Evolutionary conservation across 2,329 filamentous ascomycete species (phyloP).

Genomic region (Verticillium nubilum): DNA sequence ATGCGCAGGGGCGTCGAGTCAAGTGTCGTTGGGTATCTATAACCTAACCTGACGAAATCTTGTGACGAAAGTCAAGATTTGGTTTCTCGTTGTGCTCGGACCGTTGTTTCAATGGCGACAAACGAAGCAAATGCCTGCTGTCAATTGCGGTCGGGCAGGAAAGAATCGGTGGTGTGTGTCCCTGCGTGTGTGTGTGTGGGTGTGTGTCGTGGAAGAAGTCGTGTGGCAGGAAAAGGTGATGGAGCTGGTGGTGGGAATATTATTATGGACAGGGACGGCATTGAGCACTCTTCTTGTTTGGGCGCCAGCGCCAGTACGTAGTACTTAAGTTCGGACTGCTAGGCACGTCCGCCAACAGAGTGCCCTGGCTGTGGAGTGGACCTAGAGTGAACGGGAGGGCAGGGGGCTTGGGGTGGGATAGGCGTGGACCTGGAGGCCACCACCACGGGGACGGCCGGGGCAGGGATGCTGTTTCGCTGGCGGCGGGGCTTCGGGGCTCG

Average conservation of each 20-base stretch:
- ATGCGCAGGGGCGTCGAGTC: neutral
- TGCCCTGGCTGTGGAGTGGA: neutral
- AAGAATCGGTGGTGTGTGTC: neutral
- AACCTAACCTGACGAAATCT: neutral
- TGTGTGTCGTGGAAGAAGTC: neutral
- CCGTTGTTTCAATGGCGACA: neutral
- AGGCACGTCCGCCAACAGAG: neutral
- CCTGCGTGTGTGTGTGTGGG: neutral
- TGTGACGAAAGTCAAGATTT: neutral
- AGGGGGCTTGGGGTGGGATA: neutral
- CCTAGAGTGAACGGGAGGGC: neutral
- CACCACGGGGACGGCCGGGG: neutral
- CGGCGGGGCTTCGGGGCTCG: neutral
- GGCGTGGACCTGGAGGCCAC: neutral
- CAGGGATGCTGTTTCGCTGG: neutral
- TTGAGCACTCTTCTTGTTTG: neutral
- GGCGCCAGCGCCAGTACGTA: neutral
- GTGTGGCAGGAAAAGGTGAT: neutral
- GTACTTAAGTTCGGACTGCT: too few species aligned
- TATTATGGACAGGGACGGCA: neutral
- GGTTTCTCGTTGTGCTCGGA: neutral
- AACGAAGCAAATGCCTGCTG: neutral
- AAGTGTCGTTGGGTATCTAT: neutral
- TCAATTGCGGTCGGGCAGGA: neutral
- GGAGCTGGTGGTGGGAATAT: neutral